phyloP scores from a whole-genome alignment of 2,329 filamentous ascomycete genomes.

The Fusarium xylarioides region DNA sequence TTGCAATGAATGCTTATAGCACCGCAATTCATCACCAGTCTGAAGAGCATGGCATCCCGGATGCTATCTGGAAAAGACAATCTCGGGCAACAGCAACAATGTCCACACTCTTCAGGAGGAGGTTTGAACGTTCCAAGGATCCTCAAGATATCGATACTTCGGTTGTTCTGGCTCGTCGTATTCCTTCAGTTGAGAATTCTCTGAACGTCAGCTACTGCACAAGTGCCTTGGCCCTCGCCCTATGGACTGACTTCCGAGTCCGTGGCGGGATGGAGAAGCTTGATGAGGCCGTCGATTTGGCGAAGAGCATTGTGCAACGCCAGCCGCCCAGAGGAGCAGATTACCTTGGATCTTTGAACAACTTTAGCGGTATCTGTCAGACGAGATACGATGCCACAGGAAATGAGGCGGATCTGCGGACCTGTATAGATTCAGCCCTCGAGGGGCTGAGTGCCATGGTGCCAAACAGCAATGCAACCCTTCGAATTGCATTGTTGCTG shows the following conservation, averaged over 20 bases:
- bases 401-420: neutral
- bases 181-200: no score
- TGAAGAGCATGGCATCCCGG: no score
- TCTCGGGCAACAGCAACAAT: neutral
- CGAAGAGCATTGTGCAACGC: fast-evolving
- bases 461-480: fast-evolving
- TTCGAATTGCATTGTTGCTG: fast-evolving
- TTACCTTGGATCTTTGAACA: no score
- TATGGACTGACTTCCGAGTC: neutral
- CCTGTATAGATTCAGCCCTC: neutral
- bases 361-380: neutral
- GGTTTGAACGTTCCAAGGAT: neutral
- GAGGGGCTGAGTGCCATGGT: fast-evolving
- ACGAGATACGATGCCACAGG: neutral
- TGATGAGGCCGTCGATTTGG: neutral
- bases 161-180: no score
- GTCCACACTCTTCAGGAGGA: neutral
- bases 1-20: no score
- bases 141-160: neutral
- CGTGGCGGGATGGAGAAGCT: fast-evolving
- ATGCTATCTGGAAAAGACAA: no score
- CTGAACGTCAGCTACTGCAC: fast-evolving
- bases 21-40: no score
- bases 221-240: neutral
- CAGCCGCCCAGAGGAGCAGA: fast-evolving